Evolutionary conservation across 495 filamentous ascomycete genomes (phyloP), one percentile per base, ranked within the genome.

Genomic region (Penicillium turbatum): DNA sequence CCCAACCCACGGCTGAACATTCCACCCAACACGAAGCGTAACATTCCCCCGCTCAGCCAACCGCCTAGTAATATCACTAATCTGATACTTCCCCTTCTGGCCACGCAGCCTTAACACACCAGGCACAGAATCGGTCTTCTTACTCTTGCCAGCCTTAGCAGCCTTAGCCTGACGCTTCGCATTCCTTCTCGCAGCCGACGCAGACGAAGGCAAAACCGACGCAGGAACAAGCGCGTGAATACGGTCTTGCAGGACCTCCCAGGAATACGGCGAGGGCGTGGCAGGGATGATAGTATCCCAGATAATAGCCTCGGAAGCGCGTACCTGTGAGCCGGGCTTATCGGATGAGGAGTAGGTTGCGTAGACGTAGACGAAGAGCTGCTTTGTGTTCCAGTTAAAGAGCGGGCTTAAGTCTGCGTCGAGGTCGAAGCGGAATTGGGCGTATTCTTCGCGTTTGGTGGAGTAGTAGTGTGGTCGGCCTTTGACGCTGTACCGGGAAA

Each of bases 331-430:
- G 50, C 59, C 36, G 54, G 53, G 51, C 35, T 64, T 54, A 53
- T 68, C 66, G 51, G 69, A 61, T 19, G 83, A 79, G 45, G 91
- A 87, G 79, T 92, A 98, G 21, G 83, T 83, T 31, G 92, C 91
- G 44, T 88, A 88, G 42, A 98, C 83, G 79, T 93, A 98, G 70
- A 95, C 83, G 73, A 97, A 99, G 61, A 97, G 72, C 72, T 97
- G 90, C 72, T 99, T 99, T n/a, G 93, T 99, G 77, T 99, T 99
- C 95, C 95, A 99, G 72, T 87, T 95, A 84, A 96, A 97, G 63
- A 99, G 86, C 26, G 87, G 85, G 51, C 84, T 82, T 46, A 98
- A 81, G 73, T 98, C 92, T 32, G 84, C 82, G 63, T 96, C 86
- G 17, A 97, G 82, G 61, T 92, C 88, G 79, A 98, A 97, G 60